Percentiles rank a stretch among this genome's conserved stretches.
These are phyloP conservation scores for Corchorus capsularis DNA, from an alignment of 345 rosid species.

Conservation along the genomic window DNA sequence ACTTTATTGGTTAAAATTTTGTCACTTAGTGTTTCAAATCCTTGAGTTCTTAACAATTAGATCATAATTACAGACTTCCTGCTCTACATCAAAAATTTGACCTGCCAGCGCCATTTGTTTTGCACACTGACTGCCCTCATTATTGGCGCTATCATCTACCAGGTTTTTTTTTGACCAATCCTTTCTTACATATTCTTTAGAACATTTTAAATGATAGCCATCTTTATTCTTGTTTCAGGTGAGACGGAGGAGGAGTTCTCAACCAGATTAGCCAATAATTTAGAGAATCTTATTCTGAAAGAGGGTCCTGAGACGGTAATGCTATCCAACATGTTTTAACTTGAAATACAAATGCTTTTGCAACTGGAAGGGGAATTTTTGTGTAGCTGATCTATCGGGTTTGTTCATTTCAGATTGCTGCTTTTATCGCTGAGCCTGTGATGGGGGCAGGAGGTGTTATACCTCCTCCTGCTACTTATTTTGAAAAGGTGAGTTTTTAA, in stretches of 20 bases:
- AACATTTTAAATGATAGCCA: slow-evolving; percentile 7
- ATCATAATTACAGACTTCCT: slow-evolving; percentile 58
- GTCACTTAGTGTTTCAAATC: slow-evolving; percentile 11
- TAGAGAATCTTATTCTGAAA: slow-evolving; percentile 86
- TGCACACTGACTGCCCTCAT: slow-evolving; percentile 97
- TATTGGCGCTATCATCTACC: slow-evolving; percentile 95
- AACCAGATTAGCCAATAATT: slow-evolving; percentile 80
- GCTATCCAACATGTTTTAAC: slow-evolving; percentile 14
- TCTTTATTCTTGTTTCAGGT: slow-evolving; percentile 46
- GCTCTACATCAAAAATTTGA: slow-evolving; percentile 92
- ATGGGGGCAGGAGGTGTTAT: slow-evolving; percentile 99
- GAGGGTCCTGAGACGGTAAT: slow-evolving; percentile 97
- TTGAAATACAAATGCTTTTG: slow-evolving; percentile 7
- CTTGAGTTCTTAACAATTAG: slow-evolving; percentile 9
- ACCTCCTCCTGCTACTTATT: slow-evolving; percentile 92
- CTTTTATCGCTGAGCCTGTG: slow-evolving; percentile 95
- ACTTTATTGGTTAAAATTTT: slow-evolving; percentile 1
- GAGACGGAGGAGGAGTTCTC: slow-evolving; percentile 96
- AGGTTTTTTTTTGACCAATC: slow-evolving; percentile 46
- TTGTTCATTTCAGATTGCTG: slow-evolving; percentile 70
- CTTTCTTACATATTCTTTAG: slow-evolving; percentile 3
- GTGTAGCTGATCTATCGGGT: slow-evolving; percentile 18
- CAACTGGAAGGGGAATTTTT: neutral
- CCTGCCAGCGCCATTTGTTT: slow-evolving; percentile 90
- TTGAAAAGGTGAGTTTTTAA: slow-evolving; percentile 68